Base-by-base conservation (phyloP, 345 rosid genomes). In the Citropsis articulata region DNA sequence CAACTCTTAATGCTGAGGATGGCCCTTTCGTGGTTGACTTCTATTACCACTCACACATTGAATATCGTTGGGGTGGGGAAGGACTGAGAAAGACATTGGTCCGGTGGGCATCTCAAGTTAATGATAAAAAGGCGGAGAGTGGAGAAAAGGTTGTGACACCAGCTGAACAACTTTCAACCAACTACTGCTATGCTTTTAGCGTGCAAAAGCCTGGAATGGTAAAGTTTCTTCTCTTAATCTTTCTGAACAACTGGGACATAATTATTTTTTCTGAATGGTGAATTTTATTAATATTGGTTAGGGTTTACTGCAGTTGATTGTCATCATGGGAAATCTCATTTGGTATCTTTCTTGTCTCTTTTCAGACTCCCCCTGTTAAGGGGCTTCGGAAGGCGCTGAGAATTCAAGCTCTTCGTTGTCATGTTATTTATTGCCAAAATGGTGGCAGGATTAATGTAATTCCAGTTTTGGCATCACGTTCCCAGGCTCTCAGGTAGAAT, bases 61-160 rank as follows among this genome's bases (percentile, higher is more conserved):
- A 97, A 72, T 93, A 97, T 71, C 92, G 97, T n/a, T 97, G 99
- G 99, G 99, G 99, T 77, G 99, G 98, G 79, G 99, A 95, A 88
- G 98, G 98, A 42, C 73, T 97, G 75, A 91, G 98, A 85, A 97
- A 93, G 85, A 91, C 98, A 81, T 76, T 97, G 84, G 87, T 97
- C 75, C 95, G 97, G 61, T 97, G 99, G 99, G 94, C 90, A 35
- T 64, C 91, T 82, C 85, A 90, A 2, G 69, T 91, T 68, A 81
- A 72, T 66, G 90, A 88, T 70, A 90, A 87, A 84, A 90, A 84
- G 81, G 83, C 80, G 33, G 91, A 82, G 59, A 84, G 69, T 36
- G 86, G 75, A 60, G 91, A 91, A 76, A 90, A 88, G 69, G 84
- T 94, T 67, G 90, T 93, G 59, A 79, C 89, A 73, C 80, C 88